Percentiles rank a stretch among this genome's conserved stretches.
These are phyloP conservation scores for Microthlaspi erraticum DNA, from an alignment of 345 rosid species.

Conservation along the genomic window DNA sequence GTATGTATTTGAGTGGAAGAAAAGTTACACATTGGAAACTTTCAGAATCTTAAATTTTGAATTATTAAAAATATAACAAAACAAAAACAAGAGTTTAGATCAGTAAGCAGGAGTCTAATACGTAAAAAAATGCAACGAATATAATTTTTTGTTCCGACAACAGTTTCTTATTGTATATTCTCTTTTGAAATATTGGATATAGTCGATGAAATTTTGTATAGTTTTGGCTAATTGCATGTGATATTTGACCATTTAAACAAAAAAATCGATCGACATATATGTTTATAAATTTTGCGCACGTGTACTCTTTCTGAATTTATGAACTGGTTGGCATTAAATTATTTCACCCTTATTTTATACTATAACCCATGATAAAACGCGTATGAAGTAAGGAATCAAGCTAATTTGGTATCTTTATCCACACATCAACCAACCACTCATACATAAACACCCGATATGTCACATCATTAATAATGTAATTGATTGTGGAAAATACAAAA, in stretches of 20 bases:
- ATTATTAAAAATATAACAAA: neutral
- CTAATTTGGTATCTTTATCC: neutral
- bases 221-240: constrained; percentile 7
- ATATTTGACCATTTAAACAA: constrained; percentile 1
- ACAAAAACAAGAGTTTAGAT: neutral
- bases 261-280: neutral
- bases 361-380: neutral
- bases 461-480: constrained; percentile 14
- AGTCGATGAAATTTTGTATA: neutral
- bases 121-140: neutral
- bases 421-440: constrained; percentile 4
- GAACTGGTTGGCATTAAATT: neutral
- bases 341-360: neutral
- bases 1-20: constrained; percentile 4
- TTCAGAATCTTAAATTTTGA: neutral
- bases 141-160: neutral
- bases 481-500: constrained; percentile 7
- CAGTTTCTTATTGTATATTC: neutral
- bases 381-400: constrained; percentile 1
- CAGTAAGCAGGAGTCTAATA: neutral
- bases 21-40: constrained; percentile 22
- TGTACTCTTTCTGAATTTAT: neutral
- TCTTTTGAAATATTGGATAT: neutral
- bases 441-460: neutral
- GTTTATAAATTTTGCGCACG: neutral